phyloP scores from a whole-genome alignment of 805 yeast genomes.

The Maudiozyma barnettii region DNA sequence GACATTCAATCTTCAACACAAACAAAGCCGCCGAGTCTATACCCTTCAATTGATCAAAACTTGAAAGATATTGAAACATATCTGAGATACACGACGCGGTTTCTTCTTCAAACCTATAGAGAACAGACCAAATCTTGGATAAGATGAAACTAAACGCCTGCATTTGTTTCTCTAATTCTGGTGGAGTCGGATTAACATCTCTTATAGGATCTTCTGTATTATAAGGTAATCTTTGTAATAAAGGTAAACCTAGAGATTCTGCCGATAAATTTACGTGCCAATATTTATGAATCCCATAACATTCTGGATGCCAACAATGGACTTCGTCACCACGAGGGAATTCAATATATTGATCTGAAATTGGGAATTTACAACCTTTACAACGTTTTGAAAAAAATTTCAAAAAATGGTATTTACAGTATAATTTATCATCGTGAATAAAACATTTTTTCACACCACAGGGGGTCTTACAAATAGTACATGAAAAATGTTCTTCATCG shows the following conservation, averaged over 20 bases:
- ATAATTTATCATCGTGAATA: conserved; percentile 73
- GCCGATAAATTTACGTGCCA: conserved; percentile 83
- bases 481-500: conserved; percentile 91
- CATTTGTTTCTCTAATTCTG: conserved; percentile 49
- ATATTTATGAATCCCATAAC: conserved; percentile 93
- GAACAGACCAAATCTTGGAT: conserved; percentile 68
- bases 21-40: conserved; percentile 60
- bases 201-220: conserved; percentile 14
- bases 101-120: conserved; percentile 83
- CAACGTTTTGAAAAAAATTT: conserved; percentile 76
- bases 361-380: conserved; percentile 87
- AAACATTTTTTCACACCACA: conserved; percentile 90
- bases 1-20: conserved; percentile 61
- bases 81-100: conserved; percentile 84
- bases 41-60: conserved; percentile 60
- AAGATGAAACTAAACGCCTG: conserved; percentile 51
- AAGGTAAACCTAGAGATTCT: conserved; percentile 42
- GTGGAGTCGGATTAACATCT: conserved; percentile 35
- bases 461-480: conserved; percentile 74
- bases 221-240: conserved; percentile 21
- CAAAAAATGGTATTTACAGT: conserved; percentile 91
- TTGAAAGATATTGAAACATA: conserved; percentile 78
- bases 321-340: conserved; percentile 81
- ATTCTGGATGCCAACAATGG: conserved; percentile 98
- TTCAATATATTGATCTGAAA: conserved; percentile 89